Conservation (phyloP, 2,329 filamentous ascomycete genomes). For the Myriangium duriaei region DNA sequence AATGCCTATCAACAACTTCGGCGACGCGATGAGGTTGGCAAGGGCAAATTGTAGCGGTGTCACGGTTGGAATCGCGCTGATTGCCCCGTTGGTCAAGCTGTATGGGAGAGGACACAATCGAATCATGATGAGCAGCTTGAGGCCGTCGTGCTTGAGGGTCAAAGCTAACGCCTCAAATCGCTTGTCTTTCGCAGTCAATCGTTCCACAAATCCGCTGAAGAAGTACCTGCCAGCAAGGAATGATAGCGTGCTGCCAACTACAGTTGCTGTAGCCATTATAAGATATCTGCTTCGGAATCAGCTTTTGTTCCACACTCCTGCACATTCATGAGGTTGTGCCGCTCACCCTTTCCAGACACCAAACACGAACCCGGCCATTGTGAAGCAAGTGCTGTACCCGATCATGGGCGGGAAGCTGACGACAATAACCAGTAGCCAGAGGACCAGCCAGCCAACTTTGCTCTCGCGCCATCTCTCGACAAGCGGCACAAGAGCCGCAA, state of each 20-base stretch:
- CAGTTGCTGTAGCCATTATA: constrained; percentile 65
- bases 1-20: constrained; percentile 81
- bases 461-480: constrained; percentile 67
- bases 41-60: constrained; percentile 61
- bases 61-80: constrained; percentile 87
- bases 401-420: constrained; percentile 80
- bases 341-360: constrained; percentile 58
- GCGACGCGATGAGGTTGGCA: constrained; percentile 69
- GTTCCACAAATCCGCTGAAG: constrained; percentile 64
- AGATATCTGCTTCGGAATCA: constrained; percentile 54
- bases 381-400: constrained; percentile 69
- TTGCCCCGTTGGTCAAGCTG: constrained; percentile 82
- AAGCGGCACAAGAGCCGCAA: constrained; percentile 58
- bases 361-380: constrained; percentile 58
- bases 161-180: constrained; percentile 80
- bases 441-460: constrained; percentile 57
- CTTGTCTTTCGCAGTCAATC: constrained; percentile 68
- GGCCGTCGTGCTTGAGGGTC: constrained; percentile 78
- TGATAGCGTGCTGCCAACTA: constrained; percentile 63
- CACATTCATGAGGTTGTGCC: background rate
- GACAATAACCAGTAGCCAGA: constrained; percentile 62
- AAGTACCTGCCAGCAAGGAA: constrained; percentile 74
- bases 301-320: background rate
- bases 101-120: constrained; percentile 87
- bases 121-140: constrained; percentile 83